These are phyloP conservation scores for Sclerotinia trifoliorum DNA, from an alignment of 2,329 filamentous ascomycete genomes.

Conservation along the genomic window DNA sequence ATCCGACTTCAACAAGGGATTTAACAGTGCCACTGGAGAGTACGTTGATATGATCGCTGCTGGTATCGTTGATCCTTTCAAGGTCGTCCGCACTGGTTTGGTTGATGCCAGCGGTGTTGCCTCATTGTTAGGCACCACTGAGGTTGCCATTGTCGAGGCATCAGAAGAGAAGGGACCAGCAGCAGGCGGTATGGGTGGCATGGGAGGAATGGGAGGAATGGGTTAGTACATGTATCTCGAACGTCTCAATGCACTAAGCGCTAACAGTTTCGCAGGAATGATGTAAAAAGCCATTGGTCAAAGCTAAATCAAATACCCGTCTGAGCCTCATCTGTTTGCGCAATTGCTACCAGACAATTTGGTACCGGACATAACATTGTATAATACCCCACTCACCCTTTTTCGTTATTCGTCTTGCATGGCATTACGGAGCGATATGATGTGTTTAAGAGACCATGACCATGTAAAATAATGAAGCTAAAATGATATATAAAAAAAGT, in stretches of 20 bases:
- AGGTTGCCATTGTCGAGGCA: constrained; percentile 96
- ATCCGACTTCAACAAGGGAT: constrained; percentile 95
- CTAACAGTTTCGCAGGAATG: constrained; percentile 34
- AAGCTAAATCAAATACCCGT: constrained; percentile 37
- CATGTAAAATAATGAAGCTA: constrained; percentile 36
- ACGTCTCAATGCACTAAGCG: not conserved
- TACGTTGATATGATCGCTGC: constrained; percentile 98
- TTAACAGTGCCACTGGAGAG: constrained; percentile 93
- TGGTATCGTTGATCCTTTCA: constrained; percentile 98
- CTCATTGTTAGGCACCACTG: constrained; percentile 93
- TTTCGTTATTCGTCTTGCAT: constrained; percentile 36
- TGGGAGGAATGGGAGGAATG: constrained; percentile 59
- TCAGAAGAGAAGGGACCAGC: constrained; percentile 78
- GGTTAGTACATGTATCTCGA: constrained; percentile 30
- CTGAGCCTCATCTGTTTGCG: constrained; percentile 24
- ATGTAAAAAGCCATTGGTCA: constrained; percentile 37
- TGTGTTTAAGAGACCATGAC: constrained; percentile 29
- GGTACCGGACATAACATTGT: constrained; percentile 33
- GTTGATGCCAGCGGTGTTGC: constrained; percentile 94
- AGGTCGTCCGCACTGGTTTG: constrained; percentile 96
- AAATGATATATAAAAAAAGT: constrained; percentile 17
- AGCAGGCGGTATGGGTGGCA: constrained; percentile 67
- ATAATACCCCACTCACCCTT: constrained; percentile 39
- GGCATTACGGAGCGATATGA: constrained; percentile 35
- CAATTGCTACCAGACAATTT: constrained; percentile 17